Base-by-base conservation (phyloP, 441 rosid species). In the Pelargonium australe region DNA sequence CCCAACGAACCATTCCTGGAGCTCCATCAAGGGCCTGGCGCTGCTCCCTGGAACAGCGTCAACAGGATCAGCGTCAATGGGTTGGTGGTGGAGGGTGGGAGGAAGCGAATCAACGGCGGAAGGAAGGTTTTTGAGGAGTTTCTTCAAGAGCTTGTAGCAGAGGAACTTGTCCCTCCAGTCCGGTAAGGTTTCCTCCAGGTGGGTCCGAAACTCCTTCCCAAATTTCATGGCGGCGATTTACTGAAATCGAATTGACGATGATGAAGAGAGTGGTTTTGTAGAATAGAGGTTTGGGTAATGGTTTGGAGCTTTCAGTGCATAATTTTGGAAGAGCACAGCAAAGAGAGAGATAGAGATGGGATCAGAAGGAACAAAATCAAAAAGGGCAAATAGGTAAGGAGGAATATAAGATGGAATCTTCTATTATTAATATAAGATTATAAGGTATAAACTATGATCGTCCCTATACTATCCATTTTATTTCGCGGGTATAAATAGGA, bases 161-260 rank as follows among this genome's bases (percentile, higher is more conserved):
- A 93, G 91, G 79, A 89, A 87, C 83, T 93, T 93, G 83, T 91
- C 98, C 77, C 97, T 85, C 98, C 97, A 93, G 77, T 83, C 97
- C 4, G 98, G 98, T 40, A 93, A 79, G 19, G 95, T 91, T 70
- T 93, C 97, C 83, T 89, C 93, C 64, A 91, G 85, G 73, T 93
- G 97, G 74, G 88, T 87, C 43, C 81, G 84, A 84, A 93, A 91
- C 68, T 93, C 98, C 72, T 93, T 89, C 10, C 98, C 97, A 75
- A 93, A 91, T 80, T 93, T 93, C 98, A 93, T 93, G 23, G 67
- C 71, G 73, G 75, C 3, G 20, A 14, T 5, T 7, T 9, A 2
- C 2, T 43, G 47, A 10, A 7, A 10, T 7, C 12, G 47, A 43
- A 43, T 7, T 10, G 1, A 7, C 11, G 12, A 43, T 1, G 47